Base-by-base conservation (phyloP, 768 basidiomycete species). In the Mrakia hoshinonis region DNA sequence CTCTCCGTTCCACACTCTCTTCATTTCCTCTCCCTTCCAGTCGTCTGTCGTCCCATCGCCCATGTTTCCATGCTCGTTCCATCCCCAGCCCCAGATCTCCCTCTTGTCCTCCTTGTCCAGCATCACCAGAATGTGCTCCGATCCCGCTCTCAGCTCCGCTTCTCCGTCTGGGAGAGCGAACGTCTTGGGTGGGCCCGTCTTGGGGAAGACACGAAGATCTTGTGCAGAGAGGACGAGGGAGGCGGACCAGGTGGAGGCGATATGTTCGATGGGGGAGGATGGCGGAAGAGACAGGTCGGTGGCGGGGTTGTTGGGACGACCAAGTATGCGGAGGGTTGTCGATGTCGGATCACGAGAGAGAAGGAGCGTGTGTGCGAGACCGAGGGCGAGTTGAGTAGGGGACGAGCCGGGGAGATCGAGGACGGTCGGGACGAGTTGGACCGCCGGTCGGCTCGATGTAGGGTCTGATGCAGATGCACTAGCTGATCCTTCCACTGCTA, bases 31-130 rank as follows among this genome's bases (percentile, higher is more conserved):
- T 52, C 34, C 22, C 15, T 4, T 48, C 54, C 39, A 46, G 67
- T 43, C n/a, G 24, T 20, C 26, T 55, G 5, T n/a, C 24, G 54
- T 39, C 12, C 58, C 68, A 43, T 69, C 60, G 0, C 90, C 92
- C 34, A 97, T 82, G 79, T 96, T 98, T 9, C 95, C 95, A 77
- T 97, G 95, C 79, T 98, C 95, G 78, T 97, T 98, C 94, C 95
- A 98, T 0, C 95, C 95, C 91, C 94, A 96, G 0, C 86, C 90
- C 85, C 86, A 90, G 0, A 93, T 34, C 31, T 31, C 29, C 55
- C 29, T 12, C 2, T 12, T 63, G 11, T 66, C 67, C 36, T 55
- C 54, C n/a, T 3, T 51, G 0, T n/a, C n/a, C n/a, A 77, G 64
- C 3, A 77, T 47, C 20, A 79, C 76, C 11, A 96, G 79, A 3